phyloP scores from a whole-genome alignment of 148 eudicot genomes.

The Rhododendron simsii region DNA sequence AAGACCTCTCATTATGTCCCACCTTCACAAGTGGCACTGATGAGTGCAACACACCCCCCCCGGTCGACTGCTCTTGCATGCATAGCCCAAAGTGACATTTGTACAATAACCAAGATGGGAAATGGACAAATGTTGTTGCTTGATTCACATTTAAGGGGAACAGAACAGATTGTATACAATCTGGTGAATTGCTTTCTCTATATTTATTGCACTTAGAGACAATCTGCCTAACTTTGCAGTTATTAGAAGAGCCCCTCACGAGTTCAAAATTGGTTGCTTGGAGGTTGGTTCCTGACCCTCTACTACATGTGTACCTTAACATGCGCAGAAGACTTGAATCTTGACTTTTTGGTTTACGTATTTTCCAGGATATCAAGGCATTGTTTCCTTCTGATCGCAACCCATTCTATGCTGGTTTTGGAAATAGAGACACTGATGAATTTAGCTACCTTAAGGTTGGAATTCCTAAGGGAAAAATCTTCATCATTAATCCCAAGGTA shows the following conservation, averaged over 20 bases:
- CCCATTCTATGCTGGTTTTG: constrained; percentile 97
- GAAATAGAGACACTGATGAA: constrained; percentile 96
- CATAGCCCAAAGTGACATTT: not conserved
- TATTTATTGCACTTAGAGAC: not conserved
- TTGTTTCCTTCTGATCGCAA: constrained; percentile 67
- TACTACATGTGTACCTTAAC: not conserved
- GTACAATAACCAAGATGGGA: not conserved
- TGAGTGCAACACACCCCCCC: too few species aligned
- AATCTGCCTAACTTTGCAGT: constrained; percentile 41
- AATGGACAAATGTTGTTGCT: not conserved
- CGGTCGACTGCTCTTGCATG: not conserved
- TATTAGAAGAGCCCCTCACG: constrained; percentile 97
- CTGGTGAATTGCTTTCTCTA: not conserved
- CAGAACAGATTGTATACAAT: not conserved
- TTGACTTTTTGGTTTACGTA: constrained; percentile 1
- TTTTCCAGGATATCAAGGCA: constrained; percentile 75
- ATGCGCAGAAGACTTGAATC: not conserved
- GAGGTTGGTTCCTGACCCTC: constrained; percentile 50
- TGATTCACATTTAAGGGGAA: not conserved
- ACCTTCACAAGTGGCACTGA: not conserved
- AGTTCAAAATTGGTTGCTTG: constrained; percentile 94
- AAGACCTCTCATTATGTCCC: not conserved
- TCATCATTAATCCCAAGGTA: constrained; percentile 96
- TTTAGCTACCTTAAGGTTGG: constrained; percentile 90
- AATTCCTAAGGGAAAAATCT: constrained; percentile 81